Percentiles rank a stretch among this genome's conserved stretches.
Conservation (phyloP, 305 asterid species). For the Striga hermonthica region DNA sequence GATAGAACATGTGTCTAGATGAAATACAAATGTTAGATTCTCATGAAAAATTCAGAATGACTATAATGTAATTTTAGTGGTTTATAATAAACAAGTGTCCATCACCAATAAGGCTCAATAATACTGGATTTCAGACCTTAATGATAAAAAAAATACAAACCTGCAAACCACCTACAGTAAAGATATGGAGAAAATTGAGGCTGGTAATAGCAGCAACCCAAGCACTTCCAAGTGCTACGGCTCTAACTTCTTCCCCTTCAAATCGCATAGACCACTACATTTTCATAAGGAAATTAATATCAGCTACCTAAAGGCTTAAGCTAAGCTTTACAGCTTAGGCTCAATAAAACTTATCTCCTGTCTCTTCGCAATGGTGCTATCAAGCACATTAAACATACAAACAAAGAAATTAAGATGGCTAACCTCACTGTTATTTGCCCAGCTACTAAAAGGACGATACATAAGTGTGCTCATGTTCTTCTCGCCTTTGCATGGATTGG, state of each 20-base stretch:
- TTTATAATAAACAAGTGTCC: slow-evolving; percentile 13
- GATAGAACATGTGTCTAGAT: slow-evolving; percentile 64
- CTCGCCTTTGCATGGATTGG: slow-evolving; percentile 98
- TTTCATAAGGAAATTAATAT: slow-evolving; percentile 36
- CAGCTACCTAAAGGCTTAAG: slow-evolving; percentile 18
- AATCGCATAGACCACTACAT: slow-evolving; percentile 97
- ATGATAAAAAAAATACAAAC: slow-evolving; percentile 39
- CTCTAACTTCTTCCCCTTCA: slow-evolving; percentile 95
- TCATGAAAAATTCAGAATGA: slow-evolving; percentile 14
- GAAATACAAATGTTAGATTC: slow-evolving; percentile 31
- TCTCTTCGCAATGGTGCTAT: slow-evolving; percentile 19
- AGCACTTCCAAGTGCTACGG: slow-evolving; percentile 78
- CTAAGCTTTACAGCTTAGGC: not conserved
- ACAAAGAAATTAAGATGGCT: slow-evolving; percentile 28
- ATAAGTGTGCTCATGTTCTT: slow-evolving; percentile 93
- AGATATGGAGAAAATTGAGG: slow-evolving; percentile 85
- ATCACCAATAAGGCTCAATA: not conserved
- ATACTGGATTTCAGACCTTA: slow-evolving; percentile 15
- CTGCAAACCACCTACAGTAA: slow-evolving; percentile 92
- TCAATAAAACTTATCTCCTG: slow-evolving; percentile 3
- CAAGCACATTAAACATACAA: slow-evolving; percentile 27
- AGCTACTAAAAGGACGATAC: slow-evolving; percentile 92
- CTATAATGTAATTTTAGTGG: slow-evolving; percentile 13
- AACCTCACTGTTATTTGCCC: slow-evolving; percentile 98
- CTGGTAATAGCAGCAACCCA: slow-evolving; percentile 98